Percentiles rank a stretch among this genome's conserved stretches.
phyloP scores from a whole-genome alignment of 768 basidiomycete species.

The Amanita brunnescens region DNA sequence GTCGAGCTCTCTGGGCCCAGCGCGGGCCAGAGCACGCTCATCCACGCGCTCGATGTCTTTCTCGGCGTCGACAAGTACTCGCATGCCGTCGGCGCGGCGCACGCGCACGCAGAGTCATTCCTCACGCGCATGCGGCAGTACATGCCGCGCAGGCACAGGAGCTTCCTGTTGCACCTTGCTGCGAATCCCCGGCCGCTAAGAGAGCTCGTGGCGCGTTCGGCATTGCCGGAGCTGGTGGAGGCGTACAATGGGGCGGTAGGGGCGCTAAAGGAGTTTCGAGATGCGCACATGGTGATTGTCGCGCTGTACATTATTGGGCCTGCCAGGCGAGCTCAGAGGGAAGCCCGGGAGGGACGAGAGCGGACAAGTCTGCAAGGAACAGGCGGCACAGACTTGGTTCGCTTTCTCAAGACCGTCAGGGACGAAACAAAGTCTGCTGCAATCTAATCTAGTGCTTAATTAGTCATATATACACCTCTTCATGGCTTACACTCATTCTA shows the following conservation, averaged over 20 bases:
- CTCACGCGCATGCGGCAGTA: constrained; percentile 72
- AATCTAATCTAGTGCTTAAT: too few species aligned
- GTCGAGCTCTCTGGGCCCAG: constrained; percentile 71
- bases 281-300: constrained; percentile 73
- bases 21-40: constrained; percentile 76
- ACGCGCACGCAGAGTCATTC: constrained; percentile 74
- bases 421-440: constrained; percentile 23
- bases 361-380: constrained; percentile 56
- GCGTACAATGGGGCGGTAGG: constrained; percentile 63
- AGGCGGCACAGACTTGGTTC: constrained; percentile 72
- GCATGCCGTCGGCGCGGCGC: constrained; percentile 35
- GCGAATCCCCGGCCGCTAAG: constrained; percentile 56
- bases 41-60: constrained; percentile 71
- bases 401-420: constrained; percentile 69
- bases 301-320: constrained; percentile 73
- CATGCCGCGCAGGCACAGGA: constrained; percentile 78
- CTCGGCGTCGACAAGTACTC: constrained; percentile 57
- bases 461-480: background rate
- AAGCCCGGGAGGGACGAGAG: background rate
- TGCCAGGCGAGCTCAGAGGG: constrained; percentile 31
- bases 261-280: constrained; percentile 67
- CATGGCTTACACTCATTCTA: constrained; percentile 16
- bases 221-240: constrained; percentile 22
- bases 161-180: constrained; percentile 63
- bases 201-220: constrained; percentile 33